Conservation (phyloP, 2,329 filamentous ascomycete genomes). For the Allantophomopsis cytisporea region DNA sequence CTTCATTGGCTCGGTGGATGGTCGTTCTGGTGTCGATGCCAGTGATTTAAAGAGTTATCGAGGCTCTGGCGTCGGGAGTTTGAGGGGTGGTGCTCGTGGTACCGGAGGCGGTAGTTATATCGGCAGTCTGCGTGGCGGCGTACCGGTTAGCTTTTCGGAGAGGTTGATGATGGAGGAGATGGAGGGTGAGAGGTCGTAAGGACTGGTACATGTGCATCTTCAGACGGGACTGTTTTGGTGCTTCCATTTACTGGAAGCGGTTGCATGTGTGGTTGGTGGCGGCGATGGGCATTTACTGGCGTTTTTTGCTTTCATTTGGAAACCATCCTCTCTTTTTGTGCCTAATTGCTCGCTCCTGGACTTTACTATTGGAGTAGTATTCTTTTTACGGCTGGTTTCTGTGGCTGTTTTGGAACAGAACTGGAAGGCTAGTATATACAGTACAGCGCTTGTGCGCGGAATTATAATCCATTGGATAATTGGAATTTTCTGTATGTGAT, state of each 20-base stretch:
- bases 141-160: conserved; percentile 16
- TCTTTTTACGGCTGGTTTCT: background rate
- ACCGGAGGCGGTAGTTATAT: background rate
- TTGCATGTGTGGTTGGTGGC: no score
- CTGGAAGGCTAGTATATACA: background rate
- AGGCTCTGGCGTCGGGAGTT: conserved; percentile 7
- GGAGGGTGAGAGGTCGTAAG: background rate
- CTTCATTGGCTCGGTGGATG: conserved; percentile 35
- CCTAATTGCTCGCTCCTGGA: no score
- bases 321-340: no score
- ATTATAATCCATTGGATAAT: no score
- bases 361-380: no score
- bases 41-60: conserved; percentile 12
- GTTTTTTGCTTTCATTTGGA: no score
- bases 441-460: no score
- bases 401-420: background rate
- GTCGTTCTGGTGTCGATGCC: conserved; percentile 14
- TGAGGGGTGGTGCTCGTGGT: conserved; percentile 1
- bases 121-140: conserved; percentile 2
- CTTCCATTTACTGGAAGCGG: no score
- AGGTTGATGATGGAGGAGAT: conserved; percentile 16
- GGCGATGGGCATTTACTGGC: no score
- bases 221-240: no score
- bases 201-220: background rate
- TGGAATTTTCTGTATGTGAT: no score